Conservation (phyloP, 2,329 filamentous ascomycete genomes). For the Fusarium nanum region DNA sequence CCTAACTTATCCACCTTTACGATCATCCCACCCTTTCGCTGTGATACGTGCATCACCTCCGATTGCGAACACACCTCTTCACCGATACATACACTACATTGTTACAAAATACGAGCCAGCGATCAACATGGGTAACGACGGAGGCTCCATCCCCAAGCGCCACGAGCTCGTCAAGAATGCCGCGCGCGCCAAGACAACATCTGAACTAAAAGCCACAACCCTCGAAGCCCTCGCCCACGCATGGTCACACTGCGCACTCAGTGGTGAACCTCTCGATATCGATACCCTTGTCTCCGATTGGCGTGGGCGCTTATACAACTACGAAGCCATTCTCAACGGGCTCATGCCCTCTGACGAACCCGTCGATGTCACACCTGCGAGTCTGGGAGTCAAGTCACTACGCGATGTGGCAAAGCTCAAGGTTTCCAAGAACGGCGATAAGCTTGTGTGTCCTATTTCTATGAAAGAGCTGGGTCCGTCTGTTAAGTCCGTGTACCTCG, state of each 20-base stretch:
- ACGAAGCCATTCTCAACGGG: slow-evolving; percentile 82
- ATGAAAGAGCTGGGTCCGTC: slow-evolving; percentile 84
- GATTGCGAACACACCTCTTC: neutral
- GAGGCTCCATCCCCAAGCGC: slow-evolving; percentile 94
- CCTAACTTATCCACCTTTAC: slow-evolving; percentile 19
- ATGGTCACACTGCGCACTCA: slow-evolving; percentile 91
- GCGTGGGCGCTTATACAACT: slow-evolving; percentile 89
- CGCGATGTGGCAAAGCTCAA: slow-evolving; percentile 90
- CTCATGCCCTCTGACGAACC: slow-evolving; percentile 71
- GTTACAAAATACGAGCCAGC: neutral
- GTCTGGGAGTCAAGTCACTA: slow-evolving; percentile 77
- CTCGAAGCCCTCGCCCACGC: slow-evolving; percentile 86
- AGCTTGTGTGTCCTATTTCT: slow-evolving; percentile 87
- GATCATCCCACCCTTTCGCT: neutral
- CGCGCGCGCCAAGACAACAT: slow-evolving; percentile 64
- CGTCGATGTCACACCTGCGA: slow-evolving; percentile 57
- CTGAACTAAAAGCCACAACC: slow-evolving; percentile 84
- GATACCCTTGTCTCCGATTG: slow-evolving; percentile 86
- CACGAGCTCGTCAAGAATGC: slow-evolving; percentile 96
- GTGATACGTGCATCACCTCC: neutral
- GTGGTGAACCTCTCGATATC: slow-evolving; percentile 75
- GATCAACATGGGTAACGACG: slow-evolving; percentile 91
- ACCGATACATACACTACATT: neutral
- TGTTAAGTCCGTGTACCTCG: slow-evolving; percentile 85
- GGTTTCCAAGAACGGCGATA: slow-evolving; percentile 67